Conservation (phyloP, 331 rosid species). For the Rhamnella rubrinervis region DNA sequence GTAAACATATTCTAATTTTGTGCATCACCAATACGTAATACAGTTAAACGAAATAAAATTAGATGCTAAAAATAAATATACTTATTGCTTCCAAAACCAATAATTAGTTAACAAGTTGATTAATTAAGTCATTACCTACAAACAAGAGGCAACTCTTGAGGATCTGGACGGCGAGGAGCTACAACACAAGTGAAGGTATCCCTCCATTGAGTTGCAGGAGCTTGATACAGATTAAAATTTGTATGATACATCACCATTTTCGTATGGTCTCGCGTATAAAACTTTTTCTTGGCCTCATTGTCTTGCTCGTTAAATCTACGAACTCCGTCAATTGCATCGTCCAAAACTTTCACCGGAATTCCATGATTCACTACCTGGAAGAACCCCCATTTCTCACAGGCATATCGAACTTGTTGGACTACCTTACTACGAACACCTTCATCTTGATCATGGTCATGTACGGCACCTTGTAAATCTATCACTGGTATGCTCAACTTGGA, state of each 20-base stretch:
- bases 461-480: constrained; percentile 26
- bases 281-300: constrained; percentile 14
- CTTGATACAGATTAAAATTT: constrained; percentile 15
- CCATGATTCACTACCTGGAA: constrained; percentile 46
- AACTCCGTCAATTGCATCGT: constrained; percentile 25
- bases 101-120: too few species aligned
- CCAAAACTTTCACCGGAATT: constrained; percentile 18
- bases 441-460: not conserved
- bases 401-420: constrained; percentile 4
- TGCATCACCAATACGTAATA: too few species aligned
- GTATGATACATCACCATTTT: not conserved
- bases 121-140: constrained; percentile 11
- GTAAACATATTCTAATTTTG: too few species aligned
- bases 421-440: not conserved
- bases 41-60: too few species aligned
- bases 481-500: constrained; percentile 22
- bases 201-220: constrained; percentile 15
- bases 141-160: constrained; percentile 16
- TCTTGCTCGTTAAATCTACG: constrained; percentile 29
- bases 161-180: constrained; percentile 21
- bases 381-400: constrained; percentile 36
- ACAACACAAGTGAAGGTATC: constrained; percentile 14
- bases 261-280: constrained; percentile 18
- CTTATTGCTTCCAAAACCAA: too few species aligned
- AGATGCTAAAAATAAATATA: too few species aligned